Conservation (phyloP, 1,139 yeast species). For the Pichia sp. region DNA sequence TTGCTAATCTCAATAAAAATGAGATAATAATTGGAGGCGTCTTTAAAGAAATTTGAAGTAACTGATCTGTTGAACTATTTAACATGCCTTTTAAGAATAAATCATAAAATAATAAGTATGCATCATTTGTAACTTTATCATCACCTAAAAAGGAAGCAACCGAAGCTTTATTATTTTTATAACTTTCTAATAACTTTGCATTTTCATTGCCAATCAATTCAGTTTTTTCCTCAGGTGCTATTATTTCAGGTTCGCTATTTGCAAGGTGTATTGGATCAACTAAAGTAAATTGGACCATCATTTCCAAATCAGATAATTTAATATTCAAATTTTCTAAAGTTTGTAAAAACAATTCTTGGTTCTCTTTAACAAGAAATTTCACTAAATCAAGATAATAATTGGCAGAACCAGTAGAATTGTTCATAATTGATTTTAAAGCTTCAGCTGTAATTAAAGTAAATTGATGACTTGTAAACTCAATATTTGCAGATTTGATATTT, state of each 20-base stretch:
- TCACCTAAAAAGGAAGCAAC: conserved; percentile 36
- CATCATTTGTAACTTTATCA: conserved; percentile 31
- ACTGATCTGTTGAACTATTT: conserved; percentile 28
- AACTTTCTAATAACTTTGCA: conserved; percentile 17
- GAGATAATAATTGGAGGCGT: conserved; percentile 33
- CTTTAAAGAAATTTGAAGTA: conserved; percentile 31
- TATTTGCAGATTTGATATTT: conserved; percentile 10
- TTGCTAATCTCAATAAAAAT: conserved; percentile 51
- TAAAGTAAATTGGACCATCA: conserved; percentile 57
- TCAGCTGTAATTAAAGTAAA: conserved; percentile 28
- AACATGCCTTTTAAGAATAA: conserved; percentile 37
- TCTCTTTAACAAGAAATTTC: conserved; percentile 38
- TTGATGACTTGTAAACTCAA: conserved; percentile 22
- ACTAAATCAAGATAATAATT: conserved; percentile 37
- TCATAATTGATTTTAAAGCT: conserved; percentile 25
- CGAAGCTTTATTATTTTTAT: conserved; percentile 25
- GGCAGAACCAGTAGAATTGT: conserved; percentile 25
- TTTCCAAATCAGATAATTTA: conserved; percentile 54
- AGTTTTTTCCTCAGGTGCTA: conserved; percentile 19
- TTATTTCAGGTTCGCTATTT: conserved; percentile 28
- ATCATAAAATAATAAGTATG: conserved; percentile 39
- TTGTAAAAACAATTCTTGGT: conserved; percentile 37
- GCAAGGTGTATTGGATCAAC: conserved; percentile 21
- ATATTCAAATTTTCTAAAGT: conserved; percentile 37
- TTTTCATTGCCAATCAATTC: conserved; percentile 15